Evolutionary conservation across 169 alveolate genomes (phyloP), one percentile per base, ranked within the genome.

Genomic region (Plasmodium reichenowi): DNA sequence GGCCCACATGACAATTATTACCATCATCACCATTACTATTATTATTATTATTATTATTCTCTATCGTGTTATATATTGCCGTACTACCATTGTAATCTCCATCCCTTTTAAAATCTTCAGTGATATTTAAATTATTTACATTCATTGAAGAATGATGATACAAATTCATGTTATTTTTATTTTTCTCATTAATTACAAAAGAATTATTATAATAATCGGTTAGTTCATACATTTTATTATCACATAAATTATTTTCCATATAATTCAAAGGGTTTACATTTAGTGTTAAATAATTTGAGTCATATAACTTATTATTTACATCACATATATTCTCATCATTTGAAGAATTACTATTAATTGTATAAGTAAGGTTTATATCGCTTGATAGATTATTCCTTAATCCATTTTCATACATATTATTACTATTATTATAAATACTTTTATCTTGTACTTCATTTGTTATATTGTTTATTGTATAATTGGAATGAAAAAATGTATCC

Each of bases 141-240:
- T 56, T 56, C 17, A 6, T 56, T 15, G 64, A 17, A 56, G 64
- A 56, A 56, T n/a, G 15, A 24, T 20, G 3, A 48, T 63, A 60
- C 20, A 56, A 26, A 43, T 67, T 48, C 32, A 75, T 29, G 22
- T 17, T 20, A 50, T 66, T 38, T 38, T 38, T 66, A 48, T 45
- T 45, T 8, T 78, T 71, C 29, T 78, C 89, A 66, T 10, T 45
- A 45, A 24, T 32, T 59, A 52, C n/a, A 45, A 29, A 78, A 12
- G 47, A 47, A 59, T 78, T 64, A 29, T 58, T 66, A 63, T 64
- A 78, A 64, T 64, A 78, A 64, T 78, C 38, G 6, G 89, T 26
- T n/a, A 59, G 13, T 24, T 78, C 71, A 9, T 52, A 59, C 24
- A 64, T n/a, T 29, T 50, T 60, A 24, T 26, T 78, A 56, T 8